Evolutionary conservation across 2,329 filamentous ascomycete genomes (phyloP).

Genomic region (Chalara sp.): DNA sequence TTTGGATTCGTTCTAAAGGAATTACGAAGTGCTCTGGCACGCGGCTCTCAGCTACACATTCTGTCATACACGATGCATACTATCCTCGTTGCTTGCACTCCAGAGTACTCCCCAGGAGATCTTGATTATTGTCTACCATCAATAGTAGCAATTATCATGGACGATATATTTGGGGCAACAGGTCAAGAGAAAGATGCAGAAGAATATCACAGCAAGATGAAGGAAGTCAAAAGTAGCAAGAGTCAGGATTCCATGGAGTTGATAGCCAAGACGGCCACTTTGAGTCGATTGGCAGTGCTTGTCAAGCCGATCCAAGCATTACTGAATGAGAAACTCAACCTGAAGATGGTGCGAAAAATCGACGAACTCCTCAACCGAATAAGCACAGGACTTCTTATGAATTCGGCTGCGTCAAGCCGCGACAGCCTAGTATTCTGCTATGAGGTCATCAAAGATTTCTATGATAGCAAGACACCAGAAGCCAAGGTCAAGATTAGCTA

Average conservation of each 20-base stretch:
- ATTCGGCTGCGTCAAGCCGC: constrained; percentile 68
- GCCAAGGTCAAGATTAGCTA: constrained; percentile 51
- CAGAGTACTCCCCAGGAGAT: constrained; percentile 71
- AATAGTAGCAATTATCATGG: constrained; percentile 83
- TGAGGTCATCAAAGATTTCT: constrained; percentile 83
- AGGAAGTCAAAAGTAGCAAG: constrained; percentile 96
- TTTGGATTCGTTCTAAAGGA: constrained; percentile 94
- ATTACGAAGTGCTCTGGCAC: constrained; percentile 71
- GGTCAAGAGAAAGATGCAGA: constrained; percentile 97
- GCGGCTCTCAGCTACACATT: constrained; percentile 90
- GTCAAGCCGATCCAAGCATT: constrained; percentile 73
- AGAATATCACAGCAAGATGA: constrained; percentile 91
- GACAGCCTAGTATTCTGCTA: constrained; percentile 93
- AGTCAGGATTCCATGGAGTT: constrained; percentile 97
- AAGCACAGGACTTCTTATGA: constrained; percentile 74
- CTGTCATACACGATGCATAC: constrained; percentile 93
- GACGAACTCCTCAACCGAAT: constrained; percentile 83
- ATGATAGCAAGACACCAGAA: constrained; percentile 52
- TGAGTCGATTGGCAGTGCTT: constrained; percentile 66
- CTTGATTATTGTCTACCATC: constrained; percentile 79
- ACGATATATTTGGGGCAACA: constrained; percentile 88
- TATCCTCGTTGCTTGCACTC: constrained; percentile 70
- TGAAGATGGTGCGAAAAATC: constrained; percentile 80
- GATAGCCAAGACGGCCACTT: constrained; percentile 73
- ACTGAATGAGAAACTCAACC: constrained; percentile 75